phyloP scores from a whole-genome alignment of 2,329 filamentous ascomycete genomes.

The Cercospora nicotianae region DNA sequence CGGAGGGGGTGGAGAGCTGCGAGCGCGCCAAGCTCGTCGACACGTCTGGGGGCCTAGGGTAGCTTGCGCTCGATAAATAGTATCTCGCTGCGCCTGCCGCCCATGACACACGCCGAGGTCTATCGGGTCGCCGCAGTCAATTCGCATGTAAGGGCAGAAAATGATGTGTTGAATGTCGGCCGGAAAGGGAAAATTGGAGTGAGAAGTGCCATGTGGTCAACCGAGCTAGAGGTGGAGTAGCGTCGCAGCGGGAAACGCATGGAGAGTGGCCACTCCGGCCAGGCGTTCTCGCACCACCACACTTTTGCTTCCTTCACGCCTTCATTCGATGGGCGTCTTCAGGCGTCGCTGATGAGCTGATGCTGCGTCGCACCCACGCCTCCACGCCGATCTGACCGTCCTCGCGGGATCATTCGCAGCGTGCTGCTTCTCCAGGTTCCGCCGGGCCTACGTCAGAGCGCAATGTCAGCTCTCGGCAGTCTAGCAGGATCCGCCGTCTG shows the following conservation, averaged over 20 bases:
- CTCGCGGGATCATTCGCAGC: background rate
- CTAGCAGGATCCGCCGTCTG: background rate
- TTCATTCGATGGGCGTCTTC: background rate
- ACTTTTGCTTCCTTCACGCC: background rate
- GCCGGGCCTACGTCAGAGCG: background rate
- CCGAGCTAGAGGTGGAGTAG: background rate
- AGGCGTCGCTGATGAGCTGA: background rate
- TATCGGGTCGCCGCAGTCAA: background rate
- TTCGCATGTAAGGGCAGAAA: background rate
- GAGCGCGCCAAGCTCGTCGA: background rate
- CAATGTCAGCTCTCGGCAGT: background rate
- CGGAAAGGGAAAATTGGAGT: conserved; percentile 7
- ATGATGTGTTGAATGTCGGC: background rate
- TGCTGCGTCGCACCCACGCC: background rate
- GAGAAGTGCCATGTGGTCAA: conserved; percentile 4
- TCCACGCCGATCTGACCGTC: background rate
- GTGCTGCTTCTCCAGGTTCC: background rate
- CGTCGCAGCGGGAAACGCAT: background rate
- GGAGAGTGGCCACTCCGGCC: background rate
- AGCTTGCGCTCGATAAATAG: background rate
- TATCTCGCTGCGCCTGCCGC: background rate
- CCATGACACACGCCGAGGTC: background rate
- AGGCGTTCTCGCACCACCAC: background rate
- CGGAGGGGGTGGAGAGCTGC: background rate
- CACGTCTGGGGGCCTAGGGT: background rate